A percentile compares a stretch with the other conserved stretches of the same genome.
These are phyloP conservation scores for Coix lacrymajobi DNA, from an alignment of 176 grass and related monocot genomes.

Conservation along the genomic window DNA sequence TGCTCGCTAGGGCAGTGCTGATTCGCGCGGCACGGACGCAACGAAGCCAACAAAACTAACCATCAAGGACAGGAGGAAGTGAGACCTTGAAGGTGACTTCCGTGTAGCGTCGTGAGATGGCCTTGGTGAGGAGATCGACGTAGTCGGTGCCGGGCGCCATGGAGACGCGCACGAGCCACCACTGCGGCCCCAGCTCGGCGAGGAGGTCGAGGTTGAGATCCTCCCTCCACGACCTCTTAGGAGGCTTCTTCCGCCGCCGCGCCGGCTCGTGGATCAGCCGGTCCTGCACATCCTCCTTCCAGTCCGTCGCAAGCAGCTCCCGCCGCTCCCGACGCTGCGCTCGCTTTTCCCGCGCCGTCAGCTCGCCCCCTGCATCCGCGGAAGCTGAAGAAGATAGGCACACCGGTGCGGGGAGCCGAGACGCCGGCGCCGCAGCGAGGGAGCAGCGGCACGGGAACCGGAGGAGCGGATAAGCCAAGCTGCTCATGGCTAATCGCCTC, in stretches of 20 bases:
- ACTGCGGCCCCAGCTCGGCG: conserved; percentile 65
- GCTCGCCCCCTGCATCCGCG: conserved; percentile 8
- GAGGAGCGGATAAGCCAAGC: conserved; percentile 46
- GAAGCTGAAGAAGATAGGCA: background rate
- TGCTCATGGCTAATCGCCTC: conserved; percentile 2
- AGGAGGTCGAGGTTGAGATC: conserved; percentile 75
- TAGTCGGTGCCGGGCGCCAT: conserved; percentile 62
- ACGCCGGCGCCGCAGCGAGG: background rate
- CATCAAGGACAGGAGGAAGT: background rate
- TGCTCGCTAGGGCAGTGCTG: background rate
- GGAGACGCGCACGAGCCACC: conserved; percentile 84
- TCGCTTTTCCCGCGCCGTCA: conserved; percentile 54
- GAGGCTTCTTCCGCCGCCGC: conserved; percentile 38
- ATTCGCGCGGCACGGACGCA: background rate
- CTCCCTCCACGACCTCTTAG: conserved; percentile 42
- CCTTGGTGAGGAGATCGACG: conserved; percentile 48
- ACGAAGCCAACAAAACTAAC: background rate
- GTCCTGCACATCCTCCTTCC: conserved; percentile 88
- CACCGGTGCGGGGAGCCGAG: background rate
- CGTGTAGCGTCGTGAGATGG: conserved; percentile 38
- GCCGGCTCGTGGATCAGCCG: conserved; percentile 55
- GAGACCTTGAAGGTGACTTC: conserved; percentile 71
- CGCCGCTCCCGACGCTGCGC: conserved; percentile 48
- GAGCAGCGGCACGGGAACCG: conserved; percentile 28
- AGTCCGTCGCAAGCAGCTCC: conserved; percentile 60